Conservation (phyloP, 495 filamentous ascomycete species). For the Friedmanniomyces endolithicus region DNA sequence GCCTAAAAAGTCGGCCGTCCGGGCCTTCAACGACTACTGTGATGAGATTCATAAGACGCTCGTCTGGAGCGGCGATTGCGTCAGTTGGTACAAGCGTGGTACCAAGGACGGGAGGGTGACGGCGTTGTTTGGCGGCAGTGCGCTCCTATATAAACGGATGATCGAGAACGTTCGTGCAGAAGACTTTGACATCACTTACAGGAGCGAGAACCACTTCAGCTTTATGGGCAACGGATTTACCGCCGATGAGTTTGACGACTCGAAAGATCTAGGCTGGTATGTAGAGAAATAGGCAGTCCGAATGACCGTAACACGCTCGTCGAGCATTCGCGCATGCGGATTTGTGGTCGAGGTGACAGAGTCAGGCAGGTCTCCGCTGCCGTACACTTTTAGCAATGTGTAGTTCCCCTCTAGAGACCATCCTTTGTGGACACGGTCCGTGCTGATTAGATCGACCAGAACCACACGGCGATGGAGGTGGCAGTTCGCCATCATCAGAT, state of each 20-base stretch:
- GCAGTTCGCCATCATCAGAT: no score
- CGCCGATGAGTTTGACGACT: conserved; percentile 9
- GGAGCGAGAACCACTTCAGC: conserved; percentile 6
- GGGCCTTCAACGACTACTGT: conserved; percentile 11
- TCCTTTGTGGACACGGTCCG: no score
- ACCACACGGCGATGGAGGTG: no score
- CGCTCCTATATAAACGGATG: conserved; percentile 6
- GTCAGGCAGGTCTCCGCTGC: no score
- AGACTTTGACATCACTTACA: conserved; percentile 18
- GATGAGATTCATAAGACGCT: conserved; percentile 17
- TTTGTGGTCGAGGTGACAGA: no score
- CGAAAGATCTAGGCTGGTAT: conserved; percentile 16
- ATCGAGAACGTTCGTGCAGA: conserved; percentile 11
- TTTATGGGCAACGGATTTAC: conserved; percentile 19
- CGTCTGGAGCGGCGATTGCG: conserved; percentile 13
- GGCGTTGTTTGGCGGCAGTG: conserved; percentile 7
- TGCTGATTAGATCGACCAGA: no score
- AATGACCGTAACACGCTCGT: no score
- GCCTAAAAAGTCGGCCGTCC: conserved; percentile 10
- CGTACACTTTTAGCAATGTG: no score
- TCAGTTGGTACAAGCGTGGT: conserved; percentile 8
- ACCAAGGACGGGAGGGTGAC: neutral
- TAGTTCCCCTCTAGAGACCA: no score
- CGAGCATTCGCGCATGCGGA: no score
- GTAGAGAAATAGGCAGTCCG: neutral